These are phyloP conservation scores for Sphaerosporella brunnea DNA, from an alignment of 495 filamentous ascomycete species.

Conservation along the genomic window DNA sequence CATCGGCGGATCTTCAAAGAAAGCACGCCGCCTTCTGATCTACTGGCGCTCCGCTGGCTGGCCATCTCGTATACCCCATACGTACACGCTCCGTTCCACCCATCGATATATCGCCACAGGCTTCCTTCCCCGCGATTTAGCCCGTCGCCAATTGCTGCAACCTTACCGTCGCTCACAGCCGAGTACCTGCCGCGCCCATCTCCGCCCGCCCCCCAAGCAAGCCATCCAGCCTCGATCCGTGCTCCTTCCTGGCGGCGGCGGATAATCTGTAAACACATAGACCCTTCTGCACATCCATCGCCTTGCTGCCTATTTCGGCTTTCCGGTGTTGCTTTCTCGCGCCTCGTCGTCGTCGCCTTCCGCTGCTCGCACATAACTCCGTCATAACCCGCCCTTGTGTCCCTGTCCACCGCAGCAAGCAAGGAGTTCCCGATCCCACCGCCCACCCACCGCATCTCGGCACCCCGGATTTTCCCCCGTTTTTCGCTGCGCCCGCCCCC, in stretches of 20 bases:
- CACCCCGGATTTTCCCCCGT: conserved; percentile 6
- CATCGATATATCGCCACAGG: too few relatives aligned
- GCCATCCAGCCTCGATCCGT: not conserved
- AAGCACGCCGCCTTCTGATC: too few relatives aligned
- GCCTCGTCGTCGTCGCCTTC: not conserved
- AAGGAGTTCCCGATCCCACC: not conserved
- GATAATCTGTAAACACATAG: not conserved
- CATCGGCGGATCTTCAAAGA: too few relatives aligned
- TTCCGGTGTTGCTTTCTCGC: not conserved
- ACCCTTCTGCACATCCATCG: not conserved
- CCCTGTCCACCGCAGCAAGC: not conserved
- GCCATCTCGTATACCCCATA: too few relatives aligned
- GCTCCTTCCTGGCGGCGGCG: too few relatives aligned
- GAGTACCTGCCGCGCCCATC: not conserved
- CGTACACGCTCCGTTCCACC: too few relatives aligned
- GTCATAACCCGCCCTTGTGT: not conserved
- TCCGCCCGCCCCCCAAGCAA: not conserved
- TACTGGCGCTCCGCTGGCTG: too few relatives aligned
- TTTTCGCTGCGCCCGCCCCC: not conserved
- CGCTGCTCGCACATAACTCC: not conserved
- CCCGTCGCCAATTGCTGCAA: too few relatives aligned
- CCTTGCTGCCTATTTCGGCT: not conserved
- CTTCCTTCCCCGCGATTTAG: too few relatives aligned
- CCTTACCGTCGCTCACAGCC: conserved; percentile 2
- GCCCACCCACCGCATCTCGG: conserved; percentile 5